Percentiles rank a stretch among this genome's conserved stretches.
phyloP scores from a whole-genome alignment of 805 yeast genomes.

The Kuraishia borneana region DNA sequence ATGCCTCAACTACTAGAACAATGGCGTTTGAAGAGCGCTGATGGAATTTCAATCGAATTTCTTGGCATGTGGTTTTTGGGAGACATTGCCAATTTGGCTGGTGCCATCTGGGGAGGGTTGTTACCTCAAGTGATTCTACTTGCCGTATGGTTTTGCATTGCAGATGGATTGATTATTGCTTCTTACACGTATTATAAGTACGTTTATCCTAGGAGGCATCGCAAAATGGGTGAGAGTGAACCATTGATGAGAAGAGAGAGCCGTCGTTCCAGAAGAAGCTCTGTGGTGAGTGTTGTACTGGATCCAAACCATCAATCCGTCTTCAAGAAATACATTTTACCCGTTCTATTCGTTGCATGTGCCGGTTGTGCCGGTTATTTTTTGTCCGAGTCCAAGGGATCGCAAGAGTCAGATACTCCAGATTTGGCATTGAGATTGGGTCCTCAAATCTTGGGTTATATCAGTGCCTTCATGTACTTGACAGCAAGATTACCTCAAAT shows the following conservation, averaged over 20 bases:
- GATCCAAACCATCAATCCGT: constrained; percentile 35
- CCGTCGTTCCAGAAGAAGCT: constrained; percentile 25
- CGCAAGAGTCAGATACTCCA: constrained; percentile 5
- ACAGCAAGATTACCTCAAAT: constrained; percentile 80
- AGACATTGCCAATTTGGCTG: constrained; percentile 55
- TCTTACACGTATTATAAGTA: constrained; percentile 50
- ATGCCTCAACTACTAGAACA: constrained; percentile 75
- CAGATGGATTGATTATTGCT: constrained; percentile 47
- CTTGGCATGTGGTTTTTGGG: constrained; percentile 63
- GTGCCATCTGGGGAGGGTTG: constrained; percentile 59
- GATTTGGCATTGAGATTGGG: constrained; percentile 26
- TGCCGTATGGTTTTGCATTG: constrained; percentile 69
- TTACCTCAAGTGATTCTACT: constrained; percentile 60
- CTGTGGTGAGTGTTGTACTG: constrained; percentile 37
- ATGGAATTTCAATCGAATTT: constrained; percentile 64
- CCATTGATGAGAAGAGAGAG: constrained; percentile 21
- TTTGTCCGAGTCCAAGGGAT: constrained; percentile 22
- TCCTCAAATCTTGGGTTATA: constrained; percentile 61
- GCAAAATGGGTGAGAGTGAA: constrained; percentile 7
- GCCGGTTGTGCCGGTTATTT: constrained; percentile 57
- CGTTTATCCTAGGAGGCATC: constrained; percentile 27
- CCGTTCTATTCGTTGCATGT: constrained; percentile 46
- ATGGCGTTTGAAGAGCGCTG: constrained; percentile 66
- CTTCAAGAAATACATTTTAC: constrained; percentile 41
- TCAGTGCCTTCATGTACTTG: constrained; percentile 56